Base-by-base conservation (phyloP, 306 rosid species). In the Albizia julibrissin region DNA sequence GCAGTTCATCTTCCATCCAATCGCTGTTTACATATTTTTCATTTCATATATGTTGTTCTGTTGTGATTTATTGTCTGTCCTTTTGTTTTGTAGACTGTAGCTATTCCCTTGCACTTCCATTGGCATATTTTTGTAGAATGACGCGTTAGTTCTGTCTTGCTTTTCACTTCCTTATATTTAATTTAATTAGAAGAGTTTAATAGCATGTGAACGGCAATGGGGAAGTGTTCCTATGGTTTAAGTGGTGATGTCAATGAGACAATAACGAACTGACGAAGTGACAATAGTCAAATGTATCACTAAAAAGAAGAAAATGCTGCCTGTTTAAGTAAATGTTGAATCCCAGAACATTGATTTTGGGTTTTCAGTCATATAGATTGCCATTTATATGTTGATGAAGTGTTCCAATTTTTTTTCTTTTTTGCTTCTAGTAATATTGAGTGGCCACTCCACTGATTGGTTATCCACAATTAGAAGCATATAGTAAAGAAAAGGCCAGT, bases 391-490 rank as follows among this genome's bases (percentile, higher is more conserved):
- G 66, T 26, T 22, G 31, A 8, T 0, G 16, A 69, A 16, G 1
- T 42, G 18, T 16, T 5, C 0, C 40, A 27, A n/a, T n/a, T n/a
- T n/a, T 40, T 14, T 8, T 18, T 54, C 7, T 54, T 2, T 13
- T 58, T 77, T 82, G 85, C 81, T 76, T 81, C 76, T 65, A 2
- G 1, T 22, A 65, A 12, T 13, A 26, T 18, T 76, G 62, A 39
- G 75, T 49, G 79, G 7, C 75, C 58, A 24, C 75, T 43, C 22
- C 29, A 13, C 54, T 14, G 22, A 54, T 71, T 42, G 75, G 58
- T 44, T 39, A 22, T 44, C 34, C 40, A 46, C 56, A 7, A 37
- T 52, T 76, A 54, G 83, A 66, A 72, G 83, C 86, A 79, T 83
- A 73, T 21, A 79, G 6, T 2, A 37, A 83, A 6, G 19, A 77